These are phyloP conservation scores for Botrytis galanthina DNA, from an alignment of 2,329 filamentous ascomycete species.

Conservation along the genomic window DNA sequence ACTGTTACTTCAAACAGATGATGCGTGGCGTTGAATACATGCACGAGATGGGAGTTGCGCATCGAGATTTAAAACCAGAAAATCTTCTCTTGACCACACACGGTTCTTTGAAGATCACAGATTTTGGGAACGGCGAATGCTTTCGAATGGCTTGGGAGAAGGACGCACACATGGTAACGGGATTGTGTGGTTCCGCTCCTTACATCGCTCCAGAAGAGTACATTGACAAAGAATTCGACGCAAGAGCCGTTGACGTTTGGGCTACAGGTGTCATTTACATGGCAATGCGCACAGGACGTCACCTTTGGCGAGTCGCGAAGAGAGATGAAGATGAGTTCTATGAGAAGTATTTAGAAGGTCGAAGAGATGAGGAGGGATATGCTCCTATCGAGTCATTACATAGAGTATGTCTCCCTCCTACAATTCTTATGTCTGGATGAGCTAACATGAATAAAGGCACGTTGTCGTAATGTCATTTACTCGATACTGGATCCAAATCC, in stretches of 20 bases:
- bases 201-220: constrained; percentile 99
- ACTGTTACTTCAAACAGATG: constrained; percentile 98
- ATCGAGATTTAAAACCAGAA: constrained; percentile 94
- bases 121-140: constrained; percentile 98
- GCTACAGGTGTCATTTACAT: constrained; percentile 99
- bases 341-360: constrained; percentile 86
- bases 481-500: constrained; percentile 96
- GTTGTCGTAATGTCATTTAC: constrained; percentile 98
- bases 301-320: constrained; percentile 95
- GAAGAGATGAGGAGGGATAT: constrained; percentile 92
- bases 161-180: constrained; percentile 96
- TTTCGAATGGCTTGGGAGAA: constrained; percentile 99
- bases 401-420: constrained; percentile 56
- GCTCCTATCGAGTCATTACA: constrained; percentile 93
- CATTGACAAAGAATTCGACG: constrained; percentile 91
- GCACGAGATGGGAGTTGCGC: constrained; percentile 98
- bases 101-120: constrained; percentile 93
- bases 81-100: constrained; percentile 92
- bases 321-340: constrained; percentile 98
- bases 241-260: constrained; percentile 96
- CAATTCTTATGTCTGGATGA: constrained; percentile 11
- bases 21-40: constrained; percentile 99
- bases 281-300: constrained; percentile 96
- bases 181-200: constrained; percentile 91
- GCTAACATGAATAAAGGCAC: constrained; percentile 59